A percentile compares a stretch with the other conserved stretches of the same genome.
Evolutionary conservation across 352 stramenopile species (phyloP).

Genomic region (Globisporangium polare): DNA sequence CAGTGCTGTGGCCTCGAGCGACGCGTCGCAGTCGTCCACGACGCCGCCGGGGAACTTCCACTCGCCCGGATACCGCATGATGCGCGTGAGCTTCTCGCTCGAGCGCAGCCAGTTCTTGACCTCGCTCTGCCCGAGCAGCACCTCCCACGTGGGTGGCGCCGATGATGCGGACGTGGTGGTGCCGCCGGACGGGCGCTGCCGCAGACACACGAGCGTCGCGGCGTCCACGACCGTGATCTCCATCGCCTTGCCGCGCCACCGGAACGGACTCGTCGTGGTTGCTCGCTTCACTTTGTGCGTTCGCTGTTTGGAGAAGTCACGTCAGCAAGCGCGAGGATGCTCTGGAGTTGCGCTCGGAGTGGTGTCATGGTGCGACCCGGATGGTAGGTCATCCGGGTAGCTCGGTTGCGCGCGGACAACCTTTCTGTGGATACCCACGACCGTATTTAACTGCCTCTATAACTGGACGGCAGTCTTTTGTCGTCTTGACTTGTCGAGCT

Average conservation of each 20-base stretch:
- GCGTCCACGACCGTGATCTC: constrained; percentile 18
- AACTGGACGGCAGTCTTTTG: too few species aligned
- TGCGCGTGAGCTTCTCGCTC: constrained; percentile 26
- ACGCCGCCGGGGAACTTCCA: constrained; percentile 62
- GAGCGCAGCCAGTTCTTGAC: constrained; percentile 69
- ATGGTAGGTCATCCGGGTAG: too few species aligned
- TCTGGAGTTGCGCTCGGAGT: too few species aligned
- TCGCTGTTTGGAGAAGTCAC: neutral
- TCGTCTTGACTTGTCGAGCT: too few species aligned
- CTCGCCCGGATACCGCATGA: constrained; percentile 66
- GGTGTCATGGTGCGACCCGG: too few species aligned
- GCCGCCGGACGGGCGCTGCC: constrained; percentile 5
- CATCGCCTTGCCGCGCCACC: constrained; percentile 1
- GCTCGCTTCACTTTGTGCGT: neutral
- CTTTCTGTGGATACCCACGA: too few species aligned
- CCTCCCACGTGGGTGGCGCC: constrained; percentile 34
- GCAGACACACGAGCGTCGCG: constrained; percentile 24
- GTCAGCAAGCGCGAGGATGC: neutral
- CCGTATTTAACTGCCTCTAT: too few species aligned
- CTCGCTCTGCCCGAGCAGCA: constrained; percentile 57
- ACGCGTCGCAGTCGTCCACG: constrained; percentile 36
- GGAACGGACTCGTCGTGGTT: neutral
- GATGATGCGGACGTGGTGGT: neutral
- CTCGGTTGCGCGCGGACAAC: too few species aligned
- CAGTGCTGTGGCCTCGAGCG: constrained; percentile 32